Percentiles rank a stretch among this genome's conserved stretches.
phyloP scores from a whole-genome alignment of 768 basidiomycete genomes.

The Agrocybe chaxingu region DNA sequence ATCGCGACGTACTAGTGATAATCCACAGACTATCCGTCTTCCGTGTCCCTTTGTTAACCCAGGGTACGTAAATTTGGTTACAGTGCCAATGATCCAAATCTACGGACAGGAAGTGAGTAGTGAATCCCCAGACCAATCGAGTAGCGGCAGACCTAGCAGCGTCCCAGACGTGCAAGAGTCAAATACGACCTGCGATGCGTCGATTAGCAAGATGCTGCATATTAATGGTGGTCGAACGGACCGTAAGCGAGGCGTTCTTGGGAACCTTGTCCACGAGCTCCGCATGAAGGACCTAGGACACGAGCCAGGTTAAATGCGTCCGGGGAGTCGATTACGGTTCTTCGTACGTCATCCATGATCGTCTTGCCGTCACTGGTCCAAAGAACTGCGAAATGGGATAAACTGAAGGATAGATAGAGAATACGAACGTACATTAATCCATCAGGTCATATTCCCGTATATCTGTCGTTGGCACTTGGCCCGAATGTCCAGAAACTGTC shows the following conservation, averaged over 20 bases:
- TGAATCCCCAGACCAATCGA: neutral
- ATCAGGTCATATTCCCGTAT: conserved; percentile 1
- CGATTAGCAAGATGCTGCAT: neutral
- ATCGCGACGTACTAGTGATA: neutral
- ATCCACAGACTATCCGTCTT: conserved; percentile 1
- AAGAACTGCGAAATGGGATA: too few relatives aligned
- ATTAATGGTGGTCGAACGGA: neutral
- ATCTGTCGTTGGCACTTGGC: neutral
- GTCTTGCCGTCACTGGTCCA: neutral
- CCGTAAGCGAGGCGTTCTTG: neutral
- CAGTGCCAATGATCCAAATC: conserved; percentile 4
- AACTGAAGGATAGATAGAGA: neutral
- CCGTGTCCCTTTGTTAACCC: conserved; percentile 5
- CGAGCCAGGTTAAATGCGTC: neutral
- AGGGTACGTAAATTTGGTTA: conserved; percentile 6
- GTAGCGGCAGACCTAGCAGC: neutral
- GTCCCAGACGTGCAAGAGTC: conserved; percentile 7
- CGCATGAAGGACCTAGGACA: neutral
- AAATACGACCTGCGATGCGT: neutral
- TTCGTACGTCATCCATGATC: conserved; percentile 4
- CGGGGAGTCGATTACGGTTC: neutral
- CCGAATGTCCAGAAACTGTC: conserved; percentile 4
- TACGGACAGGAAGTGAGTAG: neutral
- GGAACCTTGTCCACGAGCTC: conserved; percentile 2
- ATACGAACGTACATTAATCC: neutral